Conservation (phyloP, 2,329 filamentous ascomycete species). For the Macrophomina tecta region DNA sequence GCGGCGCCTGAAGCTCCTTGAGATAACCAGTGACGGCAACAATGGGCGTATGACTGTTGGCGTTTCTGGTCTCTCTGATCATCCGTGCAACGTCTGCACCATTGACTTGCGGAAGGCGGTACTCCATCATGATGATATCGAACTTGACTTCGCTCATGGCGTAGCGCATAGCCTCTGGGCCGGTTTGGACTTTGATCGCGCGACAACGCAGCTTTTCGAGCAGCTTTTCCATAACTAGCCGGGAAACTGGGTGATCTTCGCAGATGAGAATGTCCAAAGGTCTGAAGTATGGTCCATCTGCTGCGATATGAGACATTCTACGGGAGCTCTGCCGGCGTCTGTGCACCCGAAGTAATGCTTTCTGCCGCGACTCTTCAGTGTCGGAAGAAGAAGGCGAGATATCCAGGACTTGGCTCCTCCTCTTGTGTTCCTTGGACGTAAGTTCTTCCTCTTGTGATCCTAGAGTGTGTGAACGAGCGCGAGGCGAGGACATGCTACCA, state of each 20-base stretch:
- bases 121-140: conserved; percentile 98
- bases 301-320: conserved; percentile 87
- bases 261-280: conserved; percentile 94
- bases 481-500: conserved; percentile 54
- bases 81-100: conserved; percentile 95
- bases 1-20: conserved; percentile 93
- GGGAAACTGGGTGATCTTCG: conserved; percentile 95
- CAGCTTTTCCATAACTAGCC: conserved; percentile 98
- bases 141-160: conserved; percentile 98
- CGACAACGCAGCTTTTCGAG: conserved; percentile 94
- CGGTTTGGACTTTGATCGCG: conserved; percentile 88
- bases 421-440: conserved; percentile 75
- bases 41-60: conserved; percentile 92
- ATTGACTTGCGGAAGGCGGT: conserved; percentile 91
- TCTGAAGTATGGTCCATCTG: conserved; percentile 84
- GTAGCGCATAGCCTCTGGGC: conserved; percentile 89
- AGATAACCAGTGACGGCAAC: conserved; percentile 96
- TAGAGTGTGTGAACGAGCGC: conserved; percentile 87
- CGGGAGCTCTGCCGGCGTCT: conserved; percentile 94
- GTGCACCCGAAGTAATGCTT: conserved; percentile 88
- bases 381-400: conserved; percentile 97
- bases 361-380: conserved; percentile 92
- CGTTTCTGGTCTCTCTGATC: conserved; percentile 95
- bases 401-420: conserved; percentile 92
- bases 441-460: conserved; percentile 83